Base-by-base conservation (phyloP, 805 yeast species). In the Candida xiaguanensis region DNA sequence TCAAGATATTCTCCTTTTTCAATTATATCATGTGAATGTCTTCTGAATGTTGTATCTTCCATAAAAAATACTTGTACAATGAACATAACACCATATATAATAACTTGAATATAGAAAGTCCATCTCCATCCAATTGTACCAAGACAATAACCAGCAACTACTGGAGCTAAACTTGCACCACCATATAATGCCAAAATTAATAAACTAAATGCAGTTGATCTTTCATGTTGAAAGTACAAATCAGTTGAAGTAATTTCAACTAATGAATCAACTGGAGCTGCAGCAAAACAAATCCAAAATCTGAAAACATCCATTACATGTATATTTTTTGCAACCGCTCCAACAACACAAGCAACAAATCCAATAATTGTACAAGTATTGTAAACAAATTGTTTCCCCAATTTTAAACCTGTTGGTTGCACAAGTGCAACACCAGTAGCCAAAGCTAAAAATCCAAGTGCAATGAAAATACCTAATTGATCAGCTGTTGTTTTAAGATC, bases 191-290 rank as follows among this genome's bases (percentile, higher is more conserved):
- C 72, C 41, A 72, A 58, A 4, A 71, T 49, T 22, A 63, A 42
- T 44, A 49, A 52, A 5, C 63, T 46, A 47, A 53, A 59, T 41
- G 47, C 64, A 31, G 51, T 65, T 34, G 62, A 68, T 52, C 63
- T 58, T 52, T 57, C 65, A 47, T 72, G 76, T 38, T 67, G 66
- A 51, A 66, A 72, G 45, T 70, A 72, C 1, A 72, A 65, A 38
- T 66, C 65, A 16, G 74, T 65, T 18, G 74, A 56, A 13, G 73
- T 61, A 8, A 70, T 60, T 40, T 69, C 77, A n/a, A 69, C 74
- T 47, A 72, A 66, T 2, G 77, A 71, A 45, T 70, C 74, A 9
- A 67, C 61, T 2, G 72, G 66, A 18, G 74, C 66, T 15, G 66
- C 67, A 3, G 67, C 58, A 41, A 59, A 53, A 1, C 70, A 69